These are phyloP conservation scores for Grosmannia serpens DNA, from an alignment of 2,329 filamentous ascomycete species.

Conservation along the genomic window DNA sequence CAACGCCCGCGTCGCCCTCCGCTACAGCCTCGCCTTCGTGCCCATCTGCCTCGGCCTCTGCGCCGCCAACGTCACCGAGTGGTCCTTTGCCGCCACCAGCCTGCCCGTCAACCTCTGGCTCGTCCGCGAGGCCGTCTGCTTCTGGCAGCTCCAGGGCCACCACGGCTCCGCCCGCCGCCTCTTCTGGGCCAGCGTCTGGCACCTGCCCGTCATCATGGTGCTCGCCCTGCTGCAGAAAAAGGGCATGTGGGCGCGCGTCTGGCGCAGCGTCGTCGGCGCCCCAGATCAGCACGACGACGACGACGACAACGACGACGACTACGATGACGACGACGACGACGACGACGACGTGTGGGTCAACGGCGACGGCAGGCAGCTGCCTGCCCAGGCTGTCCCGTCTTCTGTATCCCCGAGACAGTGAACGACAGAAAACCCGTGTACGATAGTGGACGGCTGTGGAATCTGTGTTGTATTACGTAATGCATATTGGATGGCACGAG, in stretches of 20 bases:
- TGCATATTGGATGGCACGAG: too few species aligned
- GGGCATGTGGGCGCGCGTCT: slow-evolving; percentile 78
- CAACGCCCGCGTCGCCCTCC: slow-evolving; percentile 76
- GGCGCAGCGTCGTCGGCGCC: slow-evolving; percentile 52
- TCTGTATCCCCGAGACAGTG: too few species aligned
- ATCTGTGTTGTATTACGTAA: too few species aligned
- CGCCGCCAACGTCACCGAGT: slow-evolving; percentile 70
- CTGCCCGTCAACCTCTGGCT: slow-evolving; percentile 80
- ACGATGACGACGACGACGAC: slow-evolving; percentile 1
- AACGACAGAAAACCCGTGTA: background rate
- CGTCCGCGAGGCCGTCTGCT: slow-evolving; percentile 62
- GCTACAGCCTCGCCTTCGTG: slow-evolving; percentile 77
- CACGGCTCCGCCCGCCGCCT: slow-evolving; percentile 71
- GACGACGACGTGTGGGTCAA: background rate
- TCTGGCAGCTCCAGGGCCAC: slow-evolving; percentile 69
- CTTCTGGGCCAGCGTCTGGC: slow-evolving; percentile 98
- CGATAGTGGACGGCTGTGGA: too few species aligned
- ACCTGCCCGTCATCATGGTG: slow-evolving; percentile 80
- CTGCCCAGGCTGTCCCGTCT: background rate
- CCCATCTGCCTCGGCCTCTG: slow-evolving; percentile 76
- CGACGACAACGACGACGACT: slow-evolving; percentile 30
- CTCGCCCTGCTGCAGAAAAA: slow-evolving; percentile 88
- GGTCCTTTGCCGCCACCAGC: slow-evolving; percentile 72
- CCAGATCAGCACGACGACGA: slow-evolving; percentile 43
- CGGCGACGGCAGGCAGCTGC: background rate